Base-by-base conservation (phyloP, 1,284 basidiomycete genomes). In the Xerocomus nothofagi region DNA sequence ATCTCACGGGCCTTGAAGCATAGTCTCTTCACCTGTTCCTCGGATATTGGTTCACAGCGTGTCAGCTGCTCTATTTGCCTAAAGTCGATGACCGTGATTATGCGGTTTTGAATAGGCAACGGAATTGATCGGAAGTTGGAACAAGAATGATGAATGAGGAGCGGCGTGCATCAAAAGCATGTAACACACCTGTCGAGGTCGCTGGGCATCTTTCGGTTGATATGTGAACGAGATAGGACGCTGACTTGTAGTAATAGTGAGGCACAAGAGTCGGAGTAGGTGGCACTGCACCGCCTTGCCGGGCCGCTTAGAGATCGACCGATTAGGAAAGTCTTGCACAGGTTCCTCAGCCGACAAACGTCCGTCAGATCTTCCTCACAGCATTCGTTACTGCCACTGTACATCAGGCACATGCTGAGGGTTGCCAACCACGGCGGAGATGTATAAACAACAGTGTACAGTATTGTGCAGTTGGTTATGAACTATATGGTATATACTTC, bases 1-100 rank as follows among this genome's bases (percentile, higher is more conserved):
- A 98, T 96, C 73, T 98, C 96, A 54, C 95, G 82, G 18, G 96
- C 96, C 66, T 96, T 97, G 59, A 94, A 76, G 70, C 96, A 99
- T 26, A 99, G 79, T 60, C 88, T 80, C 66, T 96, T 95, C 55
- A 97, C 94, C 60, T 94, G 85, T 54, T 91, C 86, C 70, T 98
- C 94, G 18, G 92, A 90, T 60, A 98, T 94, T 49, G 88, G 87
- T 66, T 96, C 91, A 73, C 94, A 97, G 57, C 88, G 84, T 66
- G 85, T 83, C 44, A 97, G 82, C 69, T 95, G 93, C 59, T 87
- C 88, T 53, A 94, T 93, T 76, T 94, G 91, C 63, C 88, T 84
- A 42, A 50, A 21, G 45, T 45, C 23, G 50, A n/a, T n/a, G n/a
- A 32, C 34, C 47, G 52, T 44, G 47, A 58, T 32, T 39, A 42